Conservation (phyloP, 176 grass and related monocot genomes). For the Avena atlantica region DNA sequence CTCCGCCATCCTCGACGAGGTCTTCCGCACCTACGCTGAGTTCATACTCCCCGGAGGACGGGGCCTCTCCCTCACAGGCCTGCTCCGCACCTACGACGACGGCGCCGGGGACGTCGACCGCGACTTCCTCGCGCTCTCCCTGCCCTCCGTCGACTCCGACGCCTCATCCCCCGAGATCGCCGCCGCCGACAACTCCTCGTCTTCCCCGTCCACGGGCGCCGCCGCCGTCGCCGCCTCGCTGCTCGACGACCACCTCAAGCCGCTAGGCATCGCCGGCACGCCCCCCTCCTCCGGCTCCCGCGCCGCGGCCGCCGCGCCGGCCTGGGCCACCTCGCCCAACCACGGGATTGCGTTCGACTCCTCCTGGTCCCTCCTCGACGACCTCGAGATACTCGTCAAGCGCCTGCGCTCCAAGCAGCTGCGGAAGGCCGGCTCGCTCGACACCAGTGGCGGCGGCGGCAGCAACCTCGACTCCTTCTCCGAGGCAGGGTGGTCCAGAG, state of each 20-base stretch:
- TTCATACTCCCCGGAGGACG: slow-evolving; percentile 58
- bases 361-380: slow-evolving; percentile 85
- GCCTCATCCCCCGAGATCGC: slow-evolving; percentile 48
- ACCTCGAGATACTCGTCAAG: slow-evolving; percentile 95
- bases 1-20: slow-evolving; percentile 91
- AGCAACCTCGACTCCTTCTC: slow-evolving; percentile 86
- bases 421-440: slow-evolving; percentile 48
- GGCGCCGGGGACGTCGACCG: slow-evolving; percentile 93
- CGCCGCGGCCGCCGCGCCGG: slow-evolving; percentile 33
- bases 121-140: slow-evolving; percentile 84
- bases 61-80: slow-evolving; percentile 74
- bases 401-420: slow-evolving; percentile 91
- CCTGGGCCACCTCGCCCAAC: slow-evolving; percentile 81
- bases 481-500: slow-evolving; percentile 95
- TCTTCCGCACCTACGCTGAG: slow-evolving; percentile 90
- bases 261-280: slow-evolving; percentile 33
- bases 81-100: slow-evolving; percentile 92
- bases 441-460: slow-evolving; percentile 26
- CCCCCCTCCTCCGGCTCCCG: slow-evolving; percentile 50
- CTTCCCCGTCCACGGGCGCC: slow-evolving; percentile 1
- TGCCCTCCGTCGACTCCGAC: slow-evolving; percentile 55
- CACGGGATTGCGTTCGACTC: slow-evolving; percentile 85
- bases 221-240: slow-evolving; percentile 46
- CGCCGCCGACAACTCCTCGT: not conserved
- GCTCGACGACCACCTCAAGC: slow-evolving; percentile 65